These are phyloP conservation scores for Holtermanniella nyarrowii DNA, from an alignment of 768 basidiomycete genomes.

Conservation along the genomic window DNA sequence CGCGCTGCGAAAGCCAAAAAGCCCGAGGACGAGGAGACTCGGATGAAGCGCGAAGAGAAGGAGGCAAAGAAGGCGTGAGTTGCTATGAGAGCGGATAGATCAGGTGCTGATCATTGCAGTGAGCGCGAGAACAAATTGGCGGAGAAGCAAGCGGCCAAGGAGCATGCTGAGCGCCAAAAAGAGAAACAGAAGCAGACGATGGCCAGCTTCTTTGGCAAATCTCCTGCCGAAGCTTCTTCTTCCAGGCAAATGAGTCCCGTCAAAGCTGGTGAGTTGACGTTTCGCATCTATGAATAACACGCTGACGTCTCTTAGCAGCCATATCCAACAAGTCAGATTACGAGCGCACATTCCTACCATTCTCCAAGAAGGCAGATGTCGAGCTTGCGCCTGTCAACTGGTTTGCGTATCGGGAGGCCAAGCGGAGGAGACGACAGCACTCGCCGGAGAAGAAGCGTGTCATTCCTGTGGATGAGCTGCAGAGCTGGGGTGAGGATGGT, in stretches of 20 bases:
- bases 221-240: slow-evolving; percentile 6
- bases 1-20: slow-evolving; percentile 25
- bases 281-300: too few species aligned
- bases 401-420: background rate
- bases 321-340: slow-evolving; percentile 18
- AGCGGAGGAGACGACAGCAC: background rate
- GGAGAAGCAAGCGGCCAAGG: slow-evolving; percentile 12
- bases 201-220: slow-evolving; percentile 19
- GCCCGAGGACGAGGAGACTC: slow-evolving; percentile 25
- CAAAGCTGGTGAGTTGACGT: slow-evolving; percentile 3
- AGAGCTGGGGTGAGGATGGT: background rate
- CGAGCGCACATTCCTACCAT: slow-evolving; percentile 22
- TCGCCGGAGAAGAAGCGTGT: too few species aligned
- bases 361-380: slow-evolving; percentile 19
- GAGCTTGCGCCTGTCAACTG: slow-evolving; percentile 29
- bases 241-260: background rate
- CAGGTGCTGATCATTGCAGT: slow-evolving; percentile 6
- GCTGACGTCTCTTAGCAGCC: slow-evolving; percentile 1
- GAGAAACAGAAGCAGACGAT: slow-evolving; percentile 25
- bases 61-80: slow-evolving; percentile 34
- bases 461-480: background rate
- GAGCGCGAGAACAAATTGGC: slow-evolving; percentile 20
- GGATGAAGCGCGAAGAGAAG: slow-evolving; percentile 24
- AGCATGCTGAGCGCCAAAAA: background rate
- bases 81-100: background rate